A percentile compares a stretch with the other conserved stretches of the same genome.
Conservation (phyloP, 2,329 filamentous ascomycete genomes). For the Verticillium longisporum region DNA sequence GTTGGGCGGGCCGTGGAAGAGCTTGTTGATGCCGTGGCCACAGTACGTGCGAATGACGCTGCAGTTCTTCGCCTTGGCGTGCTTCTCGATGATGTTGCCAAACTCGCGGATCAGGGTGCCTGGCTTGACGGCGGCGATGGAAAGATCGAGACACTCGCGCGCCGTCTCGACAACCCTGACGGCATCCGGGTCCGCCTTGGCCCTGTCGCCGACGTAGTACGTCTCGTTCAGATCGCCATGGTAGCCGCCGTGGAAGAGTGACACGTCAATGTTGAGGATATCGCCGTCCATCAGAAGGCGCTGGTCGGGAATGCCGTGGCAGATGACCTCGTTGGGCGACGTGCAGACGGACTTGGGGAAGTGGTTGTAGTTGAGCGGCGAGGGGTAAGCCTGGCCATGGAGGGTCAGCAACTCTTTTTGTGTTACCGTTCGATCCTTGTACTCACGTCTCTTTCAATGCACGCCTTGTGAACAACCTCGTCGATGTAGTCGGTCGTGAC, state of each 20-base stretch:
- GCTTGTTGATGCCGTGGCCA: conserved; percentile 86
- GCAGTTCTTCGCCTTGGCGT: conserved; percentile 78
- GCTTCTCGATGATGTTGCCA: conserved; percentile 91
- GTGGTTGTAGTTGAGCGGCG: conserved; percentile 87
- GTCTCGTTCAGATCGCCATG: conserved; percentile 98
- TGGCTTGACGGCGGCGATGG: conserved; percentile 88
- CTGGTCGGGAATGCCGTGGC: conserved; percentile 95
- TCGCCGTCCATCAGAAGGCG: conserved; percentile 83
- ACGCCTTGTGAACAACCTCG: conserved; percentile 90
- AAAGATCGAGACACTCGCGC: conserved; percentile 81
- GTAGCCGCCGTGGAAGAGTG: conserved; percentile 88
- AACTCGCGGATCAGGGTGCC: conserved; percentile 89
- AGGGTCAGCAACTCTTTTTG: conserved; percentile 5
- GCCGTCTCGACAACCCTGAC: conserved; percentile 88
- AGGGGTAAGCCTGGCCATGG: conserved; percentile 72
- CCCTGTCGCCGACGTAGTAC: conserved; percentile 92
- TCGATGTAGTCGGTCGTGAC: conserved; percentile 95
- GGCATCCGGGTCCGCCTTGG: conserved; percentile 74
- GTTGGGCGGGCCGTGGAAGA: conserved; percentile 92
- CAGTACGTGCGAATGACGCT: conserved; percentile 94
- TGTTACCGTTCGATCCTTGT: not conserved
- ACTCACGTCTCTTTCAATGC: conserved; percentile 81
- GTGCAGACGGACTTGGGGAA: conserved; percentile 99
- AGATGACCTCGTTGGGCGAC: conserved; percentile 94
- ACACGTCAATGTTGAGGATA: conserved; percentile 95